A percentile compares a stretch with the other conserved stretches of the same genome.
Evolutionary conservation across 129 eudicot species (phyloP).

Genomic region (Oenanthe sinensis): DNA sequence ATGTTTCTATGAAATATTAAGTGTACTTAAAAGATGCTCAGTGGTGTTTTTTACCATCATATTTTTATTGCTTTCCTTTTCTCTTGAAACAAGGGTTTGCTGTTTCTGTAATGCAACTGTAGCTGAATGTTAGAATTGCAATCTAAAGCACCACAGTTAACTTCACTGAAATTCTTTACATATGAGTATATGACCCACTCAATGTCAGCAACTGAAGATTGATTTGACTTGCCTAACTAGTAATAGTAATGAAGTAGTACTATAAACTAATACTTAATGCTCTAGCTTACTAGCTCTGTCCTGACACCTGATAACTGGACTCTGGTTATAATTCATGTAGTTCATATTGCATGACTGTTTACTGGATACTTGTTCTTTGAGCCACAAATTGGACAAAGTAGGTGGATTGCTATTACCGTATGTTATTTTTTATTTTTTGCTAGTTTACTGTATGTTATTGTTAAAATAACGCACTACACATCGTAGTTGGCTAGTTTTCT

Average conservation of each 20-base stretch:
- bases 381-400: not conserved
- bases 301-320: not conserved
- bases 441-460: not conserved
- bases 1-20: not conserved
- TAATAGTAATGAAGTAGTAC: not conserved
- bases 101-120: not conserved
- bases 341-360: not conserved
- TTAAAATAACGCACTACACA: not conserved
- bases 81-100: not conserved
- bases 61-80: not conserved
- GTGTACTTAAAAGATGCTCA: not conserved
- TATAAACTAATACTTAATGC: not conserved
- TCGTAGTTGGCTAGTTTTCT: not conserved
- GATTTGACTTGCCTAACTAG: not conserved
- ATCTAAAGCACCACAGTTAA: not conserved
- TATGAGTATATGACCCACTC: not conserved
- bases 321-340: not conserved
- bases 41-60: not conserved
- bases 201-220: not conserved
- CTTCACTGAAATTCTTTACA: not conserved
- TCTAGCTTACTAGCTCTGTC: not conserved
- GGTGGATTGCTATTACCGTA: not conserved
- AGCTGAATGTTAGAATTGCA: not conserved
- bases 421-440: not conserved
- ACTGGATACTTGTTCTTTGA: not conserved